Percentiles rank a stretch among this genome's conserved stretches.
These are phyloP conservation scores for Dioszegia hungarica DNA, from an alignment of 768 basidiomycete species.

Conservation along the genomic window DNA sequence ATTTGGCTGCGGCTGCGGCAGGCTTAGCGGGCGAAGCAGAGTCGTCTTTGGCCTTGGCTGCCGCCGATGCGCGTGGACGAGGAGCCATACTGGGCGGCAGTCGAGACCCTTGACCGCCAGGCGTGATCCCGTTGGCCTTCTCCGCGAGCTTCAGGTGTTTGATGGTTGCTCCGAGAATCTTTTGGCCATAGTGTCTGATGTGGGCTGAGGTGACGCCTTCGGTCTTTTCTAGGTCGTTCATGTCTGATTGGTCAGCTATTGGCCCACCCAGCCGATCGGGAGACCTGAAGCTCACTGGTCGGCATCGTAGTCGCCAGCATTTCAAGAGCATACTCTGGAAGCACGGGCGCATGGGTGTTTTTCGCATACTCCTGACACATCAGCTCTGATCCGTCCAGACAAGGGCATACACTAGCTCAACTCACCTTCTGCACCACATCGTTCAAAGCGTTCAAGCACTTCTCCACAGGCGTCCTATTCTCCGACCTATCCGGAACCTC, in stretches of 20 bases:
- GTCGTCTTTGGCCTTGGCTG: not conserved
- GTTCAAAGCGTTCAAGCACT: slow-evolving; percentile 26
- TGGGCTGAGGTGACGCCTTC: slow-evolving; percentile 39
- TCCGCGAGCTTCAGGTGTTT: slow-evolving; percentile 1
- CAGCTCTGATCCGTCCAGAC: not conserved
- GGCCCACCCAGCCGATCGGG: no score
- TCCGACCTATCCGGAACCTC: slow-evolving; percentile 13
- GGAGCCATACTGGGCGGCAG: not conserved
- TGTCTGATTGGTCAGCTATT: slow-evolving; percentile 11
- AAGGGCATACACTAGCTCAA: not conserved
- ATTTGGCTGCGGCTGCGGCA: not conserved
- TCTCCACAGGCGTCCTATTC: slow-evolving; percentile 19
- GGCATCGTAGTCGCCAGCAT: slow-evolving; percentile 41
- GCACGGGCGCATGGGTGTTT: slow-evolving; percentile 23
- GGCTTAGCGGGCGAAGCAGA: not conserved
- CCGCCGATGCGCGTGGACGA: not conserved
- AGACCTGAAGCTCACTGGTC: slow-evolving; percentile 24
- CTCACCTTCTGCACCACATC: slow-evolving; percentile 24
- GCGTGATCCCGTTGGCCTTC: slow-evolving; percentile 3
- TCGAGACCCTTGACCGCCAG: not conserved
- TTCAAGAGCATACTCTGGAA: slow-evolving; percentile 34
- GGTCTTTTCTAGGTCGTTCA: slow-evolving; percentile 13
- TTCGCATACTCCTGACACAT: slow-evolving; percentile 14
- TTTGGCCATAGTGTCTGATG: slow-evolving; percentile 18
- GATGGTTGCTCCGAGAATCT: slow-evolving; percentile 14